phyloP scores from a whole-genome alignment of 2,329 filamentous ascomycete genomes.

The Corynespora cassiicola region DNA sequence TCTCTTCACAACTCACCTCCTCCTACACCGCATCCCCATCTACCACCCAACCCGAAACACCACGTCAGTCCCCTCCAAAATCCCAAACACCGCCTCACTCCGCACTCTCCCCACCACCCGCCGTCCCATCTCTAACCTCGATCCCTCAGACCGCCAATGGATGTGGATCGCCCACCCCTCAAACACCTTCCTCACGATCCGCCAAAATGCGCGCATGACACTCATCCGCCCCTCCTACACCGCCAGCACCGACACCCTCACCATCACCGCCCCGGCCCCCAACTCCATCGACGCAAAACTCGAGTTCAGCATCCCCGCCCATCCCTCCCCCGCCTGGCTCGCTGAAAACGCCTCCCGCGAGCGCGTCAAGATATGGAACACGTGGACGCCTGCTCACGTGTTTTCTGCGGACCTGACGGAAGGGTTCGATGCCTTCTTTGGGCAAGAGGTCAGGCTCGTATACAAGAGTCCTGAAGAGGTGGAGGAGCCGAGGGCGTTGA shows the following conservation, averaged over 20 bases:
- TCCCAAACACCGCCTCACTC: no score
- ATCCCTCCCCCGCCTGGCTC: slow-evolving; percentile 62
- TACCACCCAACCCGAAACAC: no score
- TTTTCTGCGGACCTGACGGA: slow-evolving; percentile 60
- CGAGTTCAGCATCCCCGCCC: slow-evolving; percentile 60
- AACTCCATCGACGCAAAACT: slow-evolving; percentile 38
- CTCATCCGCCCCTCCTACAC: slow-evolving; percentile 63
- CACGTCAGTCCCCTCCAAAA: no score
- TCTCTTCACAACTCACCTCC: no score
- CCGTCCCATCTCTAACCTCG: no score
- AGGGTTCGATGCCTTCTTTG: slow-evolving; percentile 63
- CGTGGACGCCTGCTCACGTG: slow-evolving; percentile 63
- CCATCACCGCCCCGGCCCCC: slow-evolving; percentile 55
- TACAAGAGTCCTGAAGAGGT: slow-evolving; percentile 64
- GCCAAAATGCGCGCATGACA: slow-evolving; percentile 67
- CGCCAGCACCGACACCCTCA: slow-evolving; percentile 53
- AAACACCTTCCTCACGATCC: slow-evolving; percentile 67
- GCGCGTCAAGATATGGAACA: slow-evolving; percentile 64
- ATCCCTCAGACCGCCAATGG: slow-evolving; percentile 68
- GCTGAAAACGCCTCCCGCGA: slow-evolving; percentile 57
- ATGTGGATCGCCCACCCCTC: slow-evolving; percentile 66
- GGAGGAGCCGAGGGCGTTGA: slow-evolving; percentile 57
- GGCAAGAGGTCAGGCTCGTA: slow-evolving; percentile 62
- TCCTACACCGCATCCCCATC: background rate
- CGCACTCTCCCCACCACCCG: no score